Evolutionary conservation across 2,329 filamentous ascomycete genomes (phyloP), one percentile per base, ranked within the genome.

Genomic region (Colletotrichum sp.): DNA sequence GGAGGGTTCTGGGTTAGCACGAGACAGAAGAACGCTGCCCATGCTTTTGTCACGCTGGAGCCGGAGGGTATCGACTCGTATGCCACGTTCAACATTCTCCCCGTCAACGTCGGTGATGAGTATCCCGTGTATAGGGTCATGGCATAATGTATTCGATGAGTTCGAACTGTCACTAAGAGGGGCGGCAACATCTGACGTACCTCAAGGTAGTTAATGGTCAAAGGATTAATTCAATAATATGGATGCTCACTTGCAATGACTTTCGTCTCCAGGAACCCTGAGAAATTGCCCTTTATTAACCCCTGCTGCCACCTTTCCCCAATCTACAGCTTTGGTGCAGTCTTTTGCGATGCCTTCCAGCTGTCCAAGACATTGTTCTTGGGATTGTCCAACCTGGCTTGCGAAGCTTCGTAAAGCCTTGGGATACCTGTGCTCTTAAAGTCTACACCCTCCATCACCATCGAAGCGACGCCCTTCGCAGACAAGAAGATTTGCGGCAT

Each of bases 401-500:
- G 66, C 0, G 81, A 83, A 18, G 83, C 81, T 76, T 85, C 79
- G 63, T 85, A 87, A 3, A 86, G 66, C 2, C 77, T 78, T 15
- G 86, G 85, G 15, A 88, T 76, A 1, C 84, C 84, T 1, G 85
- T 84, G 16, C 83, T 78, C 62, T 83, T 81, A 69, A 85, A 87
- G 0, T 76, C 63, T 1, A 62, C 49, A 4, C 78, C 81, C 3
- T 82, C 76, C 6, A 80, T 34, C 0, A 88, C 76, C 86, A 90
- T 88, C 28, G 80, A 76, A 3, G 83, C 85, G 10, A 89, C 59
- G 0, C 83, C 87, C 75, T 86, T 85, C 8, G 84, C 84, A 7
- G 83, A 80, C 0, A 87, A 80, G 24, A 86, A 86, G 21, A 89
- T 85, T 28, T 87, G 79, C 0, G 87, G 85, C 88, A 90, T 90